phyloP scores from a whole-genome alignment of 306 rosid genomes.

The Rosa lucieae region DNA sequence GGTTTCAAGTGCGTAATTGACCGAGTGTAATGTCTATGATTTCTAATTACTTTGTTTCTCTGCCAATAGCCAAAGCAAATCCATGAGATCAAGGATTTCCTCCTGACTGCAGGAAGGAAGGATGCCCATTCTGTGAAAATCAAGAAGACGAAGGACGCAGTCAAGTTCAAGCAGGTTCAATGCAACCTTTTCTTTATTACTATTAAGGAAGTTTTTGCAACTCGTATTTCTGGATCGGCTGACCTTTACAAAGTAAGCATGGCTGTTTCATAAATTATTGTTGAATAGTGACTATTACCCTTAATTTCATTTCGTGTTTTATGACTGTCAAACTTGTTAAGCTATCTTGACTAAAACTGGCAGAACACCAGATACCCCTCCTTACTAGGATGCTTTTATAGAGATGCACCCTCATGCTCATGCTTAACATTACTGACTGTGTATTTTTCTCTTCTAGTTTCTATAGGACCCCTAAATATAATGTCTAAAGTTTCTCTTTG shows the following conservation, averaged over 20 bases:
- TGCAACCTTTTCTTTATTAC: conserved; percentile 8
- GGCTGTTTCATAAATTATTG: conserved; percentile 8
- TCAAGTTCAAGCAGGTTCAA: conserved; percentile 48
- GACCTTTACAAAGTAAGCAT: conserved; percentile 69
- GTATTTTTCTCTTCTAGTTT: neutral
- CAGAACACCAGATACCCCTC: neutral
- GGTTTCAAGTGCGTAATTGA: neutral
- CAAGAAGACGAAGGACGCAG: conserved; percentile 45
- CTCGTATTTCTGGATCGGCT: conserved; percentile 43
- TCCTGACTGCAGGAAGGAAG: conserved; percentile 56
- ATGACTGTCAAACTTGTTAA: neutral
- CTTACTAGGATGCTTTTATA: neutral
- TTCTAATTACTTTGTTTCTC: neutral
- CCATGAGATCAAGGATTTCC: conserved; percentile 58
- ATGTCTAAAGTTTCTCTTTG: neutral
- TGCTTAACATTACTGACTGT: neutral
- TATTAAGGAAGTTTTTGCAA: conserved; percentile 71
- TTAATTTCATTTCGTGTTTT: neutral
- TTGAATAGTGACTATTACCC: conserved; percentile 13
- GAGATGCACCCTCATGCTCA: neutral
- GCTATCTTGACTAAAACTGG: neutral
- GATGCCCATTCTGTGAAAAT: conserved; percentile 55
- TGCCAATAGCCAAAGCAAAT: conserved; percentile 49
- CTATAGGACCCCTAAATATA: neutral
- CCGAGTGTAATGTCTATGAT: neutral